Evolutionary conservation across 306 rosid species (phyloP).

Genomic region (Quercus engelmannii): DNA sequence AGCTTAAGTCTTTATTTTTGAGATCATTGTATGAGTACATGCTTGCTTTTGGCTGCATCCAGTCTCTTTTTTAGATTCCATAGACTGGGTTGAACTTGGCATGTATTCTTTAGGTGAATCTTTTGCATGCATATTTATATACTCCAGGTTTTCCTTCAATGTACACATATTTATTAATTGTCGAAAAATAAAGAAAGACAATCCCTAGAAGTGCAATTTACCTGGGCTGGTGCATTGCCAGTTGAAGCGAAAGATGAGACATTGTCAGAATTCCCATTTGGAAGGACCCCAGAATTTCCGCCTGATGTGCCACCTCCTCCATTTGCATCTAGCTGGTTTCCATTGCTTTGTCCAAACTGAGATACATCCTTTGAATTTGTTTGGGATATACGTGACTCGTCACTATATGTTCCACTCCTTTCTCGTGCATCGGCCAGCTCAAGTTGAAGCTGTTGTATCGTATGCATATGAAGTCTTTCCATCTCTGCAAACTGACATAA

Average conservation of each 20-base stretch:
- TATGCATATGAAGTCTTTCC: constrained; percentile 85
- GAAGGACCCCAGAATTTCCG: constrained; percentile 54
- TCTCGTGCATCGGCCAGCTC: constrained; percentile 88
- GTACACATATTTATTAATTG: too few species aligned
- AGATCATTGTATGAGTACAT: not conserved
- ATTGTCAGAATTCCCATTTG: constrained; percentile 68
- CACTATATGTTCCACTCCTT: constrained; percentile 64
- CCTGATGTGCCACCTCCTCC: constrained; percentile 56
- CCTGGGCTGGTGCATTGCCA: constrained; percentile 68
- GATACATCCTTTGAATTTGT: constrained; percentile 52
- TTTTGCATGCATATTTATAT: not conserved
- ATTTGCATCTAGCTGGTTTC: constrained; percentile 57
- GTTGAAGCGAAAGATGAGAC: constrained; percentile 54
- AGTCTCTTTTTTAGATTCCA: not conserved
- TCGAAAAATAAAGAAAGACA: not conserved
- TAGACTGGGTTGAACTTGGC: not conserved
- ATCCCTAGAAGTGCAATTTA: constrained; percentile 19
- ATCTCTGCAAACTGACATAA: constrained; percentile 74
- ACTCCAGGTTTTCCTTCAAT: too few species aligned
- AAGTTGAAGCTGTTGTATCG: constrained; percentile 84
- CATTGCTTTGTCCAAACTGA: constrained; percentile 68
- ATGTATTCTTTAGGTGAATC: too few species aligned
- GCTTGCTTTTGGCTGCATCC: not conserved
- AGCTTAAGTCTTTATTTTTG: not conserved
- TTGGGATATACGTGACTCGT: constrained; percentile 61